Evolutionary conservation across 352 stramenopile genomes (phyloP), one percentile per base, ranked within the genome.

Genomic region (Halophytophthora batemanensis): DNA sequence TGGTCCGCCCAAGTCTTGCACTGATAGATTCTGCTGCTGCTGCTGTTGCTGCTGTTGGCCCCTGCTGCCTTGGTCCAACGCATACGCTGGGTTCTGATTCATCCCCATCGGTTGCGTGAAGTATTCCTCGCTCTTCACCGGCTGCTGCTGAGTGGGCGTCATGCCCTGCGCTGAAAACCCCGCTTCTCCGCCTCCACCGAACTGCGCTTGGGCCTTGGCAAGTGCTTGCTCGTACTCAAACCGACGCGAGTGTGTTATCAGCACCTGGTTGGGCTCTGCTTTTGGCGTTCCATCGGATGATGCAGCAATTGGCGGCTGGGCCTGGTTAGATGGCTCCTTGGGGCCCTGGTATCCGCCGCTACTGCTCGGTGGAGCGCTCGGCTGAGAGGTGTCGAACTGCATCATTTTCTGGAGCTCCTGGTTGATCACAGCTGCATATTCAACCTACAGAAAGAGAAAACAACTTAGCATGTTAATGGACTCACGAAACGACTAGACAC

Each of bases 381-480:
- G 49, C 19, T 69, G 59, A 1, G 59, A 39, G 31, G 66, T 46
- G 45, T 81, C 74, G 13, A 70, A 62, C 54, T 86, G 71, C 65
- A 87, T 79, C 31, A 91, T 45, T 22, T 81, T 76, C 49, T 79
- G 44, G 13, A 91, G 74, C 38, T 89, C 71, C 13, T 85, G 66
- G 29, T 84, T 82, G 58, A 91, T 61, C 6, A 68, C 39, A 2
- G 56, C 56, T 17, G 71, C 47, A 50, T 91, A 91, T 33, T 84
- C 67, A 21, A 38, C 70, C 80, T 91, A 22, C 8, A 38, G 15
- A 3, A 38, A 13, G 6, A 38, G 33, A 6, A 17, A 66, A 36
- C 29, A 57, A 18, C 10, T 57, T 17, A 37, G 39, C 25, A 37
- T 42, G 50, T 52, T 10, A 41, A 17, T 45, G 18, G 22, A 31